Conservation (phyloP, 2,329 filamentous ascomycete species). For the Lasiodiplodia gonubiensis region DNA sequence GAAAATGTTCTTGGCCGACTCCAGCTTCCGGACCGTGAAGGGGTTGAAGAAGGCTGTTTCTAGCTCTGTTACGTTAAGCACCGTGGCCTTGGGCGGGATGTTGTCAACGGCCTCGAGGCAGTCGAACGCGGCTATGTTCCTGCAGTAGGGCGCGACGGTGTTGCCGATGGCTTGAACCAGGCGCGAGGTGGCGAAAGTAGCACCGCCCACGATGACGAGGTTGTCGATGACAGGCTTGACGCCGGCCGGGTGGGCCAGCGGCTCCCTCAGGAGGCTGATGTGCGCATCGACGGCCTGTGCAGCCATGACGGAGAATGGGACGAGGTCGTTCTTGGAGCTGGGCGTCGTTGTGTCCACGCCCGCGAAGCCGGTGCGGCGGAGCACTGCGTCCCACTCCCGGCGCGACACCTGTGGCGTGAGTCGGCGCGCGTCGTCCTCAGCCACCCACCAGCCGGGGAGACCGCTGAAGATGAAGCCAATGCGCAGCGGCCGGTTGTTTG, state of each 20-base stretch:
- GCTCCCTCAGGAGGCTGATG: constrained; percentile 30
- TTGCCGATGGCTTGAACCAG: too few species aligned
- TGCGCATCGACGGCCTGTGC: constrained; percentile 33
- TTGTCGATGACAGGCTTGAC: not conserved
- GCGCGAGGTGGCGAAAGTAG: too few species aligned
- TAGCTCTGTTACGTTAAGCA: too few species aligned
- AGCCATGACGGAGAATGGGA: constrained; percentile 28
- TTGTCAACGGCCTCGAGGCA: too few species aligned
- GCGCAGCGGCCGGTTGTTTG: constrained; percentile 13
- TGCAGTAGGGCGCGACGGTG: too few species aligned
- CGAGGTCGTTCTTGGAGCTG: not conserved
- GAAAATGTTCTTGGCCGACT: not conserved
- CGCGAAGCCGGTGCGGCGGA: constrained; percentile 2
- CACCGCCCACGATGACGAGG: not conserved
- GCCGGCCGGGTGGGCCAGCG: constrained; percentile 3
- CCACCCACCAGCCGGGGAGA: constrained; percentile 46
- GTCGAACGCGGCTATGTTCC: too few species aligned
- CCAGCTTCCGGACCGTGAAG: not conserved
- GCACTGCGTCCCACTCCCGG: constrained; percentile 2
- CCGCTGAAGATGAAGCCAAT: constrained; percentile 2
- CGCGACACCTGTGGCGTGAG: constrained; percentile 33
- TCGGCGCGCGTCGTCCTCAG: constrained; percentile 37
- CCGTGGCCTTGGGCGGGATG: too few species aligned
- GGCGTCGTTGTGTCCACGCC: not conserved
- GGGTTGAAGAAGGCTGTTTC: too few species aligned